Evolutionary conservation across 139 green algal genomes (phyloP).

Genomic region (Medakamo hakoo): DNA sequence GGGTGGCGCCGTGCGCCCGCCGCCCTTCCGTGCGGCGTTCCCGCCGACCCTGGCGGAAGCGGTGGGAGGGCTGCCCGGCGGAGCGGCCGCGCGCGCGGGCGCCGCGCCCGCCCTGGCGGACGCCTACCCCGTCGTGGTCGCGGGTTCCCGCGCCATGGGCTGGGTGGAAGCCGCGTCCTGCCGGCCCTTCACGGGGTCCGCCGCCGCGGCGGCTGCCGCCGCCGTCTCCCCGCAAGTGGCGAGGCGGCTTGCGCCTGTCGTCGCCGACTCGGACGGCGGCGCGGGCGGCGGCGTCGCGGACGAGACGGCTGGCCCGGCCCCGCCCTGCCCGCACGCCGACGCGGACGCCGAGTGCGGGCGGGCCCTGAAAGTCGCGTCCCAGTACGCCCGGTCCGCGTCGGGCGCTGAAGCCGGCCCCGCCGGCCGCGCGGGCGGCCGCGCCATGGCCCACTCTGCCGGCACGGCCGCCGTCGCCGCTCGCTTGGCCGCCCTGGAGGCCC

Average conservation of each 20-base stretch:
- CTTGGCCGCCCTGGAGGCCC: constrained; percentile 11
- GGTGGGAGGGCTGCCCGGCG: constrained; percentile 3
- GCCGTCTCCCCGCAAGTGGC: constrained; percentile 5
- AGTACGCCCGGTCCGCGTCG: neutral
- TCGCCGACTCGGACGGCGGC: too few relatives aligned
- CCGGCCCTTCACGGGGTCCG: constrained; percentile 9
- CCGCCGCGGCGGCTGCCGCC: constrained; percentile 6
- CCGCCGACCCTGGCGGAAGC: too few relatives aligned
- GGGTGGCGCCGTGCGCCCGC: neutral
- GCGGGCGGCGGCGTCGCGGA: too few relatives aligned
- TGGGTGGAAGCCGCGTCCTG: constrained; percentile 13
- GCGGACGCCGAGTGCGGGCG: constrained; percentile 2
- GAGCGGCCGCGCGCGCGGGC: too few relatives aligned
- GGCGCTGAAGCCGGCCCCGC: neutral
- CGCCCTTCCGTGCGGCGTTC: constrained; percentile 2
- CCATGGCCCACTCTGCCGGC: constrained; percentile 2
- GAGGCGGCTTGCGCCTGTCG: neutral
- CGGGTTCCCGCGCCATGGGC: constrained; percentile 7
- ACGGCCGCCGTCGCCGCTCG: neutral
- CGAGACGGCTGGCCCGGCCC: too few relatives aligned
- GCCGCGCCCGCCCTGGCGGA: neutral
- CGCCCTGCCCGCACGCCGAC: too few relatives aligned
- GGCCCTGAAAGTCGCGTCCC: constrained; percentile 11
- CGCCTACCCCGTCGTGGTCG: constrained; percentile 10
- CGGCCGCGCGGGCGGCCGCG: too few relatives aligned